phyloP scores from a whole-genome alignment of 2,329 filamentous ascomycete species.

The Furcasterigmium sp. region DNA sequence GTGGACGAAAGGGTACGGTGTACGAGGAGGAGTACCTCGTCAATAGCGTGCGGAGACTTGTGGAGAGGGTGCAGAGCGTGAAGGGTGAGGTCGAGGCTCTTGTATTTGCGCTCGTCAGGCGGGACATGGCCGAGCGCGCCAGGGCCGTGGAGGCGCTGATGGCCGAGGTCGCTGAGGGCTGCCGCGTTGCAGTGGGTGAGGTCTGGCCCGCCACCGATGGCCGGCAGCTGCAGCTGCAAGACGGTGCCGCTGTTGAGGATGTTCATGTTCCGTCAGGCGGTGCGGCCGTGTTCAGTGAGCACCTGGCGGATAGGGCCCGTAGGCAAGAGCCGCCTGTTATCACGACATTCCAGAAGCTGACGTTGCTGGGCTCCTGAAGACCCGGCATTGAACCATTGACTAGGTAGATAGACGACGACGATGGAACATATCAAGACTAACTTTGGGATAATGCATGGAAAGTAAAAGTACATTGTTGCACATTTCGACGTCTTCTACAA shows the following conservation, averaged over 20 bases:
- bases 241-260: slow-evolving; percentile 10
- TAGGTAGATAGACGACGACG: no score
- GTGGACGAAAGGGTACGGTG: slow-evolving; percentile 92
- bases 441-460: no score
- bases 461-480: slow-evolving; percentile 14
- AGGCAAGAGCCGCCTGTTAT: slow-evolving; percentile 44
- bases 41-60: slow-evolving; percentile 75
- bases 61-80: slow-evolving; percentile 73
- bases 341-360: slow-evolving; percentile 42
- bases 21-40: slow-evolving; percentile 98
- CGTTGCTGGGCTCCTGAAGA: slow-evolving; percentile 39
- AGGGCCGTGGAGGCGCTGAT: slow-evolving; percentile 70
- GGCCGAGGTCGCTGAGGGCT: slow-evolving; percentile 68
- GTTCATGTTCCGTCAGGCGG: slow-evolving; percentile 35
- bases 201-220: slow-evolving; percentile 49
- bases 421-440: no score
- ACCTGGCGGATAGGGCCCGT: slow-evolving; percentile 38
- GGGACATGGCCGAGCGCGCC: slow-evolving; percentile 85
- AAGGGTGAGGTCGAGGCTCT: slow-evolving; percentile 69
- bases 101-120: slow-evolving; percentile 69
- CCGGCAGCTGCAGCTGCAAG: background rate
- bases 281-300: slow-evolving; percentile 47
- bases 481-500: slow-evolving; percentile 3
- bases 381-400: no score
- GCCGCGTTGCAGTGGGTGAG: slow-evolving; percentile 60